Conservation (phyloP, 495 filamentous ascomycete species). For the Hyaloscypha hepaticicola region DNA sequence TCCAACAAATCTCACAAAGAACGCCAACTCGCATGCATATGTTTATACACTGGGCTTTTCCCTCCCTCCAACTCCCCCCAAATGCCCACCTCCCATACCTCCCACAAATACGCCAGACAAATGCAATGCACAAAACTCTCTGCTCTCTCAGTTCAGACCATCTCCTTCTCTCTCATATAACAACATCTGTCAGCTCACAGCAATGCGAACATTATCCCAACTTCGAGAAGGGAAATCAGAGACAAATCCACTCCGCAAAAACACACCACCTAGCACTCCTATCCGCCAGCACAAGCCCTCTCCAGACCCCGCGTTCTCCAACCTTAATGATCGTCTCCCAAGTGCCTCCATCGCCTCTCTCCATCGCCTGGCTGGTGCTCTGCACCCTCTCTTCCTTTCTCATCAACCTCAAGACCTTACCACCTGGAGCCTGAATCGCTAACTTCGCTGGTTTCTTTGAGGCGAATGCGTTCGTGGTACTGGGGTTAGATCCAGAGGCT, state of each 20-base stretch:
- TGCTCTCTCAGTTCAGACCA: not conserved
- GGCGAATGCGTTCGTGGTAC: slow-evolving; percentile 38
- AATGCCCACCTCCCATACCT: not conserved
- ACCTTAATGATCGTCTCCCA: slow-evolving; percentile 99
- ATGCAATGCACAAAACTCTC: slow-evolving; percentile 9
- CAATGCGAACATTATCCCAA: too few relatives aligned
- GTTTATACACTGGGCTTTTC: slow-evolving; percentile 11
- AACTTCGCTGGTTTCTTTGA: slow-evolving; percentile 87
- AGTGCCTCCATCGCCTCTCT: slow-evolving; percentile 71
- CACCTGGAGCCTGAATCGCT: slow-evolving; percentile 91
- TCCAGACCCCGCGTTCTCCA: slow-evolving; percentile 86
- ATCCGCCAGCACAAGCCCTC: slow-evolving; percentile 91
- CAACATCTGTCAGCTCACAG: too few relatives aligned
- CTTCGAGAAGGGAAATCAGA: slow-evolving; percentile 19
- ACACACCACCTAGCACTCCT: slow-evolving; percentile 97
- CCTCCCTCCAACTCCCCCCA: not conserved
- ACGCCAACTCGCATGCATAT: slow-evolving; percentile 18
- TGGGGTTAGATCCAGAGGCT: slow-evolving; percentile 54
- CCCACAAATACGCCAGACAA: slow-evolving; percentile 20
- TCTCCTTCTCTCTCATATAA: not conserved
- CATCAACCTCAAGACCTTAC: slow-evolving; percentile 89
- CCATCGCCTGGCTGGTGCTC: slow-evolving; percentile 44
- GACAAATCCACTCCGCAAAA: slow-evolving; percentile 89
- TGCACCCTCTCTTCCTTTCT: slow-evolving; percentile 70
- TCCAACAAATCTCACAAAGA: not conserved